Conservation (phyloP, 768 basidiomycete genomes). For the Rhizopogon rudus region DNA sequence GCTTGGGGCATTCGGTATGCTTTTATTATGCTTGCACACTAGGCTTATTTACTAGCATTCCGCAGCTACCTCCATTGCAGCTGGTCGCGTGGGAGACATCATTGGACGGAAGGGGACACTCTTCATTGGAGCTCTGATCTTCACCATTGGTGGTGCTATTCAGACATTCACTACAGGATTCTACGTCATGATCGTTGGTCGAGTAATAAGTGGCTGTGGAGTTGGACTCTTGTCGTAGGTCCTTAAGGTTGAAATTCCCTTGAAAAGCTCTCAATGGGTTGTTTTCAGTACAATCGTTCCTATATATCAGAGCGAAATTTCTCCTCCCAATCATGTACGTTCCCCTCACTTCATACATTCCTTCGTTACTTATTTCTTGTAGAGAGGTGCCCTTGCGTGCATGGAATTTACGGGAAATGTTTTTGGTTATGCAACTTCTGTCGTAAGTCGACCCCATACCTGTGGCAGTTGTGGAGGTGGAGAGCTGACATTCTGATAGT, state of each 20-base stretch:
- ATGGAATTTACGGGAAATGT: conserved; percentile 96
- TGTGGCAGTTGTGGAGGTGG: neutral
- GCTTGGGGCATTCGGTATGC: conserved; percentile 83
- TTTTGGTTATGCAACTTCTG: conserved; percentile 84
- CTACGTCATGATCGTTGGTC: conserved; percentile 75
- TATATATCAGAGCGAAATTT: conserved; percentile 94
- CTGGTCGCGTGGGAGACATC: conserved; percentile 82
- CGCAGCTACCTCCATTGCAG: conserved; percentile 82
- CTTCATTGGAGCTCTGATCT: conserved; percentile 76
- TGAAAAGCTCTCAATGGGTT: conserved; percentile 7
- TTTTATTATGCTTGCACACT: neutral
- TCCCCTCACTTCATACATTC: neutral
- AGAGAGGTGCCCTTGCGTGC: conserved; percentile 89
- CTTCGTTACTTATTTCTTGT: conserved; percentile 4
- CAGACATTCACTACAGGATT: conserved; percentile 83
- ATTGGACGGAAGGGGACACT: conserved; percentile 85
- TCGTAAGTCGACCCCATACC: conserved; percentile 46
- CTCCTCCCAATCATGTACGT: conserved; percentile 82
- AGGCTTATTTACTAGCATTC: neutral
- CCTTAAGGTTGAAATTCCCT: neutral
- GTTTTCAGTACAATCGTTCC: conserved; percentile 80
- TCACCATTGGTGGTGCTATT: conserved; percentile 80
- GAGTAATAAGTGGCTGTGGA: conserved; percentile 82
- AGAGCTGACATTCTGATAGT: conserved; percentile 38
- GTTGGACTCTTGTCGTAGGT: conserved; percentile 86